Percentiles rank a stretch among this genome's conserved stretches.
phyloP scores from a whole-genome alignment of 2,329 filamentous ascomycete genomes.

The Sporothrix pallida region DNA sequence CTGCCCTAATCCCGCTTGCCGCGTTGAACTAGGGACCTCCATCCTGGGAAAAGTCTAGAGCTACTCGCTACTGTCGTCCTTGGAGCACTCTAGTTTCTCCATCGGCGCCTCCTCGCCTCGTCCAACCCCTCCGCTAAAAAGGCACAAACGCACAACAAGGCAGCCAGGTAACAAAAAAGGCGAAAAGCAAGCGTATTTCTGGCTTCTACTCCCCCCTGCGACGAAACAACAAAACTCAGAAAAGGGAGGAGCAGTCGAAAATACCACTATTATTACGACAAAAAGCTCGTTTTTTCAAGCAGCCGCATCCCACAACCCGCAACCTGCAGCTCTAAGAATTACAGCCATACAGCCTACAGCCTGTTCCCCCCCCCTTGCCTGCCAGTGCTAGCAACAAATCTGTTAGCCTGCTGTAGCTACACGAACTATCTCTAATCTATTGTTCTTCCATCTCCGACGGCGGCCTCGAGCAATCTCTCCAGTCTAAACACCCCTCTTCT shows the following conservation, averaged over 20 bases:
- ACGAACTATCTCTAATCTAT: conserved; percentile 31
- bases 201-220: neutral
- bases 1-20: conserved; percentile 19
- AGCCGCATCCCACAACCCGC: neutral
- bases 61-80: conserved; percentile 7
- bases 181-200: neutral
- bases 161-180: neutral
- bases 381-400: conserved; percentile 18
- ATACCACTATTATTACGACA: conserved; percentile 20
- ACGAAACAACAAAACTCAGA: neutral
- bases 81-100: conserved; percentile 6
- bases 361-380: conserved; percentile 14
- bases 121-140: conserved; percentile 24
- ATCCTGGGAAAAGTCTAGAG: conserved; percentile 24
- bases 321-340: neutral
- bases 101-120: neutral
- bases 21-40: conserved; percentile 16
- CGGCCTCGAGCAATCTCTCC: conserved; percentile 33
- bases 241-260: neutral
- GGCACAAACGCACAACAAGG: neutral
- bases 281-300: neutral
- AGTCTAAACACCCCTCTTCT: conserved; percentile 29
- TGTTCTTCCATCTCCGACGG: conserved; percentile 36
- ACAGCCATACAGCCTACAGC: neutral
- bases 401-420: conserved; percentile 21